Conservation (phyloP, 2,329 filamentous ascomycete genomes). For the Aureobasidium subglaciale region DNA sequence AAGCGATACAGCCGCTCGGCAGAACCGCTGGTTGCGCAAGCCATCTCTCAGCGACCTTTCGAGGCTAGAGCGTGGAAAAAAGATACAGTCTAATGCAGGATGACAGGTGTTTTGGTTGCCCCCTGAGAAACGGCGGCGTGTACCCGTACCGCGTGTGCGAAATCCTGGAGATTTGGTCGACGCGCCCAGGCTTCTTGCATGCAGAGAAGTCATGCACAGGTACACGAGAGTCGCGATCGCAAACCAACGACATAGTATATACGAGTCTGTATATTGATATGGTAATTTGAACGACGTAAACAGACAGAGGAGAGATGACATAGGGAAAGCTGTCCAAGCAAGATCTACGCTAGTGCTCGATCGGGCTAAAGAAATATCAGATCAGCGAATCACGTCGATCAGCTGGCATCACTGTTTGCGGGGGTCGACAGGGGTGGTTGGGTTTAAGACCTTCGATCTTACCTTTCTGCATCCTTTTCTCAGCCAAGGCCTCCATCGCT, state of each 20-base stretch:
- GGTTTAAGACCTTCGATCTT: neutral
- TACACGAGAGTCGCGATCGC: neutral
- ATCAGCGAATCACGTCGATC: constrained; percentile 11
- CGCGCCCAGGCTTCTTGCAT: constrained; percentile 1
- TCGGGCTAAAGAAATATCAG: neutral
- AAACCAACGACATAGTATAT: neutral
- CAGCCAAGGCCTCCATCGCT: neutral
- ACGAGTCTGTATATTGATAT: neutral
- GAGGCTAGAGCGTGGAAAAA: neutral
- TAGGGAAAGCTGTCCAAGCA: neutral
- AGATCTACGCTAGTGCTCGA: neutral
- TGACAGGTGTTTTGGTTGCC: constrained; percentile 9
- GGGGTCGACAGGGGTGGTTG: constrained; percentile 9
- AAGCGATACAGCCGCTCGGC: constrained; percentile 3
- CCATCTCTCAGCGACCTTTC: constrained; percentile 4
- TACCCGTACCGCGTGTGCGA: too few relatives aligned
- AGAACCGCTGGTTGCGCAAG: constrained; percentile 5
- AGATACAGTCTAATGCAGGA: constrained; percentile 2
- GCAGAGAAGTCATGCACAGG: constrained; percentile 1
- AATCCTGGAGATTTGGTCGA: neutral
- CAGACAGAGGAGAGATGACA: constrained; percentile 2
- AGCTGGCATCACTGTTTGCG: constrained; percentile 1
- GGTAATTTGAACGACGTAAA: constrained; percentile 3
- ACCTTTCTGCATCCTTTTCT: neutral
- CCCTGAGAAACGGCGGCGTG: constrained; percentile 14